Conservation (phyloP, 129 eudicot species). For the Escallonia herrerae region DNA sequence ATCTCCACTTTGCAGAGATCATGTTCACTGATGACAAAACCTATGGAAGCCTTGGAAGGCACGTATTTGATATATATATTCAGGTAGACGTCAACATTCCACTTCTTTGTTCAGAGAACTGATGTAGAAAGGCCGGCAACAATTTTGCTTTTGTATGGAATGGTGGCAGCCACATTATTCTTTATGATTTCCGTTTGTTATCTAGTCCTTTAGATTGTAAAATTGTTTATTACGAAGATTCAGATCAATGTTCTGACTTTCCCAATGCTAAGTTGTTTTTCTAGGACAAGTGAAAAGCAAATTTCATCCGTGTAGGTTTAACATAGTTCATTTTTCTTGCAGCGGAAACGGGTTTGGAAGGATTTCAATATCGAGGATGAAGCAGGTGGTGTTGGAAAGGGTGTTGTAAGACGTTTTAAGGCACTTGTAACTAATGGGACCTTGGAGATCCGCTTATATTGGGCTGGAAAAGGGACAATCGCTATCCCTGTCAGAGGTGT, state of each 20-base stretch:
- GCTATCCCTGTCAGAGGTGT: conserved; percentile 49
- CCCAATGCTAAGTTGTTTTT: no score
- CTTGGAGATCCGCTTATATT: conserved; percentile 57
- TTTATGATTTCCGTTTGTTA: background rate
- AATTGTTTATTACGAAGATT: background rate
- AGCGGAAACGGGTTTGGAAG: conserved; percentile 46
- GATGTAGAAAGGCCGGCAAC: no score
- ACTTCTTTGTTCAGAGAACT: no score
- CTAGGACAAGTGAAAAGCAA: background rate
- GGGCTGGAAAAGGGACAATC: conserved; percentile 82
- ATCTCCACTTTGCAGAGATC: conserved; percentile 85
- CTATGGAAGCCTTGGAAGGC: conserved; percentile 71
- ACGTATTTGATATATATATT: conserved; percentile 64
- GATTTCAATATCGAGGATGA: conserved; percentile 59
- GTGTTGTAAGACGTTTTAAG: conserved; percentile 18
- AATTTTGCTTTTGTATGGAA: no score
- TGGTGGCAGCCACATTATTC: no score
- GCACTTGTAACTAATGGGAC: conserved; percentile 27
- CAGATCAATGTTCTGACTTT: no score
- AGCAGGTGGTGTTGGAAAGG: conserved; percentile 67
- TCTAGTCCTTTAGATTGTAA: background rate
- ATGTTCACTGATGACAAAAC: conserved; percentile 38
- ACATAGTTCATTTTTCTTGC: conserved; percentile 10
- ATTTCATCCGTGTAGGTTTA: background rate
- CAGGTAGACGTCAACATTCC: conserved; percentile 36